These are phyloP conservation scores for Syncephalastrum racemosum DNA, from an alignment of 371 early-diverging fungal genomes.

Conservation along the genomic window DNA sequence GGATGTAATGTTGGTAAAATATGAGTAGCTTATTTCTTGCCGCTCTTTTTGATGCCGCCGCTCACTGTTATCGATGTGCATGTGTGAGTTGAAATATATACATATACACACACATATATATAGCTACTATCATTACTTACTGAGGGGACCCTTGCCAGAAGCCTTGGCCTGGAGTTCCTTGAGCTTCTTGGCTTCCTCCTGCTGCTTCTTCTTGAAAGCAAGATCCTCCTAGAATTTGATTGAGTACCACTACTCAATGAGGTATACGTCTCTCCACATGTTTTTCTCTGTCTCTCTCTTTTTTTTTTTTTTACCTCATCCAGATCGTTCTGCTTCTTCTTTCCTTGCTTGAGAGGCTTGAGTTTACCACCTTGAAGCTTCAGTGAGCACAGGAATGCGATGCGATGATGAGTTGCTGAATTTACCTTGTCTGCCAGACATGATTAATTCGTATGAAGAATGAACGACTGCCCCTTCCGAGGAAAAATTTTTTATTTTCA, in stretches of 20 bases:
- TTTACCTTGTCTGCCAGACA: constrained; percentile 30
- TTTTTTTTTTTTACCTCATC: constrained; percentile 16
- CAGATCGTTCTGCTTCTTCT: constrained; percentile 19
- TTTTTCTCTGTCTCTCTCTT: background rate
- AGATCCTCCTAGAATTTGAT: constrained; percentile 19
- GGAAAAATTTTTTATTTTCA: no score
- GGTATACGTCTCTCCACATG: no score
- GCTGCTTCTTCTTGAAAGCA: constrained; percentile 70
- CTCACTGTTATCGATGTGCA: constrained; percentile 34
- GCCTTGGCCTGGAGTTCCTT: constrained; percentile 82
- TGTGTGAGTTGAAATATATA: constrained; percentile 1
- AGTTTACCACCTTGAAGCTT: constrained; percentile 23
- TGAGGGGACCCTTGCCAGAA: constrained; percentile 73
- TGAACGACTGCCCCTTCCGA: background rate
- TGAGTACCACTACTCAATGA: background rate
- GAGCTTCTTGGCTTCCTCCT: constrained; percentile 80
- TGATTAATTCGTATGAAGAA: constrained; percentile 3
- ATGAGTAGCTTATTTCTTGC: constrained; percentile 62
- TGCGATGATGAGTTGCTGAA: background rate
- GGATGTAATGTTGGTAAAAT: no score
- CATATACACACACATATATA: constrained; percentile 5
- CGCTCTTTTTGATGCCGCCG: constrained; percentile 81
- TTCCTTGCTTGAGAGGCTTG: constrained; percentile 28
- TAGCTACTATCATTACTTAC: constrained; percentile 43
- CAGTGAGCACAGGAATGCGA: background rate